Conservation (phyloP, 2,329 filamentous ascomycete genomes). For the Colletotrichum sp. region DNA sequence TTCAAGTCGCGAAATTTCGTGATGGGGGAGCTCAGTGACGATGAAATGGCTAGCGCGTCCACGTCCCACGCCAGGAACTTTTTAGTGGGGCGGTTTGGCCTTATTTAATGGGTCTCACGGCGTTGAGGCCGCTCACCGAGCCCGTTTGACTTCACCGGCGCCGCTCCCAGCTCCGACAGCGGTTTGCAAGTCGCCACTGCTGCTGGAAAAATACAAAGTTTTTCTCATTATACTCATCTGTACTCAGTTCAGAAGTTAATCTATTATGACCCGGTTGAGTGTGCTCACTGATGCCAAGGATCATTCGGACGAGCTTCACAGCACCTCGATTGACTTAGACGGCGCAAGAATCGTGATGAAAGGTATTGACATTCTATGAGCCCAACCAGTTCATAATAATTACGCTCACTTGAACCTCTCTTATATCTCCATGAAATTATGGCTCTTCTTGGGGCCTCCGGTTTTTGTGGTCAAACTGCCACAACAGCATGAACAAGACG, state of each 20-base stretch:
- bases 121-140: not conserved
- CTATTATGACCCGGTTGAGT: not conserved
- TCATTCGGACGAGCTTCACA: not conserved
- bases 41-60: not conserved
- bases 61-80: not conserved
- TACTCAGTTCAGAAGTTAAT: accelerated
- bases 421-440: no score
- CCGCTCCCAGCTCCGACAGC: not conserved
- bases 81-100: not conserved
- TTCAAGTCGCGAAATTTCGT: not conserved
- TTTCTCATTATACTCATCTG: not conserved
- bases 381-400: no score
- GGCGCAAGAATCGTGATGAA: not conserved
- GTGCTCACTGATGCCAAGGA: not conserved
- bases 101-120: not conserved
- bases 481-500: no score
- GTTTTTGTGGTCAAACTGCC: no score
- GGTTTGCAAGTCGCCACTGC: not conserved
- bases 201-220: not conserved
- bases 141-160: not conserved
- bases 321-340: not conserved
- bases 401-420: no score
- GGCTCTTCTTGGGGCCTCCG: no score
- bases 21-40: not conserved
- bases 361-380: not conserved